These are phyloP conservation scores for Grosmannia clavigera DNA, from an alignment of 2,329 filamentous ascomycete species.

Conservation along the genomic window DNA sequence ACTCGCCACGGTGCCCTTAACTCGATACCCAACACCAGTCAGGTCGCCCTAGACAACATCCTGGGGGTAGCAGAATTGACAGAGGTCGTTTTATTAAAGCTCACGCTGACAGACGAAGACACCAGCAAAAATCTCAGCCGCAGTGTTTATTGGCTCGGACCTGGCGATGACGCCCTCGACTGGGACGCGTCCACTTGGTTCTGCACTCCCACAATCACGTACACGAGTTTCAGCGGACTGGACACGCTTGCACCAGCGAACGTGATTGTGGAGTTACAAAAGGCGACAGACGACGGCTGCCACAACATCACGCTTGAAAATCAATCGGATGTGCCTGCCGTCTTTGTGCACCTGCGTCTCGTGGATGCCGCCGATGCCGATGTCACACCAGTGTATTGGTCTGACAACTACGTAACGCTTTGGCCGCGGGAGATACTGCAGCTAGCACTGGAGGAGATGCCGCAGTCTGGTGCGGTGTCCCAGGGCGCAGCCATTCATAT, in stretches of 20 bases:
- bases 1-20: background rate
- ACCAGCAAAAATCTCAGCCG: constrained; percentile 29
- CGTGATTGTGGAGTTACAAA: background rate
- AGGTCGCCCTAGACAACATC: constrained; percentile 21
- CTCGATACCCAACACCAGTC: constrained; percentile 29
- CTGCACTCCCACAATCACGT: constrained; percentile 41
- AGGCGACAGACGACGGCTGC: background rate
- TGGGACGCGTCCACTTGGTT: constrained; percentile 49
- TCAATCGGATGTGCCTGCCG: constrained; percentile 35
- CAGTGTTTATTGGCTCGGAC: constrained; percentile 48
- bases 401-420: constrained; percentile 51
- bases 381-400: constrained; percentile 41
- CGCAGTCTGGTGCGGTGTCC: background rate
- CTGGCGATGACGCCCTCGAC: constrained; percentile 33
- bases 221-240: constrained; percentile 22
- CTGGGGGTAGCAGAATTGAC: constrained; percentile 18
- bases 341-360: constrained; percentile 42
- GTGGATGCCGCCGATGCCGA: constrained; percentile 31
- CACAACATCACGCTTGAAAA: constrained; percentile 35
- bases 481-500: background rate
- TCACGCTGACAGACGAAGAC: constrained; percentile 25
- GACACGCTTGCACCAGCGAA: background rate
- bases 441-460: constrained; percentile 19
- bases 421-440: constrained; percentile 41
- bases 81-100: constrained; percentile 36